Evolutionary conservation across 1,284 basidiomycete genomes (phyloP), one percentile per base, ranked within the genome.

Genomic region (Papiliotrema terrestris): DNA sequence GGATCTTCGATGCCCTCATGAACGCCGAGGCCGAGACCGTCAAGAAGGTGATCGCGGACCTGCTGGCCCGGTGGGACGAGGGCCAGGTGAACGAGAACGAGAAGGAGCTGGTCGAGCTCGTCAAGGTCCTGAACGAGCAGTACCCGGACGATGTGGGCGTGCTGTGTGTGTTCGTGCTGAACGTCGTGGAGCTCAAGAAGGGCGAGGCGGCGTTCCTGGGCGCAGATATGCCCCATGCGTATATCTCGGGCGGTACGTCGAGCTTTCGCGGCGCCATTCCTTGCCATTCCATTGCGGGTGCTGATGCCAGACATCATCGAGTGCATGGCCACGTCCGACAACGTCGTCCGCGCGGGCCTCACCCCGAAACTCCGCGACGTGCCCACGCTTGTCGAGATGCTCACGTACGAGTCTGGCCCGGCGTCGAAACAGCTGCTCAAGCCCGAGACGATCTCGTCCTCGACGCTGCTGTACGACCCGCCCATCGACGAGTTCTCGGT

Each of bases 261-360:
- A n/a, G n/a, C n/a, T n/a, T n/a, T n/a, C n/a, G n/a, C n/a, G n/a
- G n/a, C n/a, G n/a, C n/a, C n/a, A n/a, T n/a, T n/a, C n/a, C n/a
- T n/a, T n/a, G n/a, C n/a, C n/a, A n/a, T n/a, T n/a, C n/a, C n/a
- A n/a, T n/a, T n/a, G n/a, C n/a, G n/a, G n/a, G 5, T 39, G 42
- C 49, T 55, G 20, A 55, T 19, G 2, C 2, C 69, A 95, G 93
- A 97, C 73, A 93, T 94, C 74, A 89, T 96, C 73, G 93, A 97
- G 72, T 94, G 91, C 79, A 97, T 96, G 93, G 93, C 93, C 25
- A 94, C 92, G 53, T 95, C 91, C 56, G 95, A 99, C 79, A 98
- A 98, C 75, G 96, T 99, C 72, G 96, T 99, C 55, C 89, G 96
- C 46, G 96, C 96, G 1, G 96, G 96, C 19, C 84, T 99, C 42